phyloP scores from a whole-genome alignment of 768 basidiomycete genomes.

The Rhizopogon vinicolor region DNA sequence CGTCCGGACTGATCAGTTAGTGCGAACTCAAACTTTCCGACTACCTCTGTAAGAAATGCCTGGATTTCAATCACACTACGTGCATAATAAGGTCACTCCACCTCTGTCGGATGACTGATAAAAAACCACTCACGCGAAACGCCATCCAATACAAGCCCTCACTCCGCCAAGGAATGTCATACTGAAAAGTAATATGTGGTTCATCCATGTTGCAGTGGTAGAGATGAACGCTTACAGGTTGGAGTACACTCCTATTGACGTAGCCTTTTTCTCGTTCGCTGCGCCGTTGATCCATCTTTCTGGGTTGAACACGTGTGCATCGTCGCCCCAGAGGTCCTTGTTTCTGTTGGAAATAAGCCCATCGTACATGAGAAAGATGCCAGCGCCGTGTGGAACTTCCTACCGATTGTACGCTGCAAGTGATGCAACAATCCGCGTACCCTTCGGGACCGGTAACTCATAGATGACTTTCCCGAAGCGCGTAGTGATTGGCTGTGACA shows the following conservation, averaged over 20 bases:
- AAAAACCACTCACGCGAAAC: slow-evolving; percentile 19
- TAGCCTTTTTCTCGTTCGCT: slow-evolving; percentile 10
- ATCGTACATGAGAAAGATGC: no score
- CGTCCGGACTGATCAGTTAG: no score
- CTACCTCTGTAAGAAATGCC: no score
- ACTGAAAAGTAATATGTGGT: slow-evolving; percentile 5
- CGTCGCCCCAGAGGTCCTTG: slow-evolving; percentile 24
- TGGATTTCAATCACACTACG: no score
- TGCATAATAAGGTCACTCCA: no score
- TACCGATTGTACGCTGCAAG: slow-evolving; percentile 24
- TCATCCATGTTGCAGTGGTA: neutral
- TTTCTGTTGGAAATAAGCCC: slow-evolving; percentile 11
- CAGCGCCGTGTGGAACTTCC: neutral
- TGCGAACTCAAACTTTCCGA: no score
- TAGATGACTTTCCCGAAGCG: slow-evolving; percentile 15
- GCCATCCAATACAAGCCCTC: slow-evolving; percentile 25
- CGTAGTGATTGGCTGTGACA: slow-evolving; percentile 22
- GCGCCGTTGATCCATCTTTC: slow-evolving; percentile 19
- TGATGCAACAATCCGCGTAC: slow-evolving; percentile 15
- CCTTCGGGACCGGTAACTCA: slow-evolving; percentile 20
- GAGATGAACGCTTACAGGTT: slow-evolving; percentile 13
- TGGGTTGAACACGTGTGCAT: slow-evolving; percentile 25
- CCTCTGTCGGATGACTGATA: no score
- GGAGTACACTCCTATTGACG: slow-evolving; percentile 16
- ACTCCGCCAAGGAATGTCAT: slow-evolving; percentile 23